Base-by-base conservation (phyloP, 2,329 filamentous ascomycete genomes). In the Colletotrichum nymphaeae region DNA sequence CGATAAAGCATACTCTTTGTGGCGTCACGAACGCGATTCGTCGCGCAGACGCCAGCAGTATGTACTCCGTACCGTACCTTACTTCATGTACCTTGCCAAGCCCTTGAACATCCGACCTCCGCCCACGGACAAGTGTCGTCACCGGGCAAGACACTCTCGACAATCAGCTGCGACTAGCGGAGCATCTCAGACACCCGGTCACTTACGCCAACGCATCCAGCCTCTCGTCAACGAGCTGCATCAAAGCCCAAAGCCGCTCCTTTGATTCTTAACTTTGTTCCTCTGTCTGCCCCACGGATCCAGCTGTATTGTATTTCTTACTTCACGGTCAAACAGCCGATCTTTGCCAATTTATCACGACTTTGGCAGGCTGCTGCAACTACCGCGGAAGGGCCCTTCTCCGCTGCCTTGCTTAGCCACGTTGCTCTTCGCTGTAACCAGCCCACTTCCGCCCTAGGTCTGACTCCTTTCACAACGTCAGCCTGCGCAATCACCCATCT, bases 101-200 rank as follows among this genome's bases (percentile, higher is more conserved):
- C 65, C 11, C 30, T 24, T 22, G 19, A 22, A 26, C 46, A 26
- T 24, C 28, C 56, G 24, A 53, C 56, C 46, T 56, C 30, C 16
- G n/a, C 8, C 19, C 52, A 16, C 37, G 28, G 64, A 63, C 35
- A 69, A 72, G 69, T 72, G 64, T 69, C 69, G 69, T 72, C 69
- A 72, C 69, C 22, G 37, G 52, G 56, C 62, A 22, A 53, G 16
- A 67, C 32, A 32, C 32, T 26, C 32, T 26, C 24, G 12, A 19
- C 19, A 14, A 42, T 53, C 55, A n/a, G 46, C 22, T 22, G 35
- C 55, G 37, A 56, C 55, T 59, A 42, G 64, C 55, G 55, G 53
- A 67, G n/a, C 59, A 63, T 46, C 28, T 49, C 52, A 46, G 26
- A 56, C 67, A 53, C 14, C n/a, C 52, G 52, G 35, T 57, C 53